Evolutionary conservation across 148 eudicot genomes (phyloP).

Genomic region (Camellia japonica): DNA sequence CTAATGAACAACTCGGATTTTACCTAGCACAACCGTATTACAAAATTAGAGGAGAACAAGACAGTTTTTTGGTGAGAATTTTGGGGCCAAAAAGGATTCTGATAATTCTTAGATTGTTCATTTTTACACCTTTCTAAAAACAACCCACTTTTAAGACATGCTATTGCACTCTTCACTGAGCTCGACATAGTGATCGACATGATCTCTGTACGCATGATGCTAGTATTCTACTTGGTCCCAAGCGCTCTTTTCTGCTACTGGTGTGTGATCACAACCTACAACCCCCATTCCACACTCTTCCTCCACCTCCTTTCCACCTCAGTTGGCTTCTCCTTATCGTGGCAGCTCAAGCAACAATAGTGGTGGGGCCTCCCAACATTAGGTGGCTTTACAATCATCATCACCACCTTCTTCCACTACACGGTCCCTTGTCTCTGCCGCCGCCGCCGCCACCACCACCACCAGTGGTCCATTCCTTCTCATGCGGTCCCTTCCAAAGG

Average conservation of each 20-base stretch:
- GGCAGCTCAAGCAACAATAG: constrained; percentile 41
- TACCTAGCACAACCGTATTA: too few species aligned
- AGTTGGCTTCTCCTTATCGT: constrained; percentile 49
- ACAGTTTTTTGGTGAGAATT: too few species aligned
- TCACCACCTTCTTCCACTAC: constrained; percentile 48
- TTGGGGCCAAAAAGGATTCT: too few species aligned
- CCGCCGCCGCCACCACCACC: background rate
- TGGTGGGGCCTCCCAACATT: constrained; percentile 43
- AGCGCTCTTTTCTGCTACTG: constrained; percentile 70
- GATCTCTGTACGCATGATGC: constrained; percentile 76
- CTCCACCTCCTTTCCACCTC: constrained; percentile 64
- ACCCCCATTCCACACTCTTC: constrained; percentile 41
- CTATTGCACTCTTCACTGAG: constrained; percentile 78
- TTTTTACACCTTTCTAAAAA: too few species aligned
- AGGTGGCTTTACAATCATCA: constrained; percentile 28
- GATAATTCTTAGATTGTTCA: too few species aligned
- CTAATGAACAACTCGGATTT: too few species aligned
- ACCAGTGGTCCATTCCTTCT: constrained; percentile 54
- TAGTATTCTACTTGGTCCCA: constrained; percentile 81
- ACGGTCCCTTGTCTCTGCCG: constrained; percentile 18
- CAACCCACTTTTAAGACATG: too few species aligned
- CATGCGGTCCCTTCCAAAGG: constrained; percentile 59
- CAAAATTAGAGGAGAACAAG: too few species aligned
- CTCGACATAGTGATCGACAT: constrained; percentile 64
- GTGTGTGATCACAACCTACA: constrained; percentile 40